Conservation (phyloP, 1,284 basidiomycete species). For the Cryptococcus hybrid region DNA sequence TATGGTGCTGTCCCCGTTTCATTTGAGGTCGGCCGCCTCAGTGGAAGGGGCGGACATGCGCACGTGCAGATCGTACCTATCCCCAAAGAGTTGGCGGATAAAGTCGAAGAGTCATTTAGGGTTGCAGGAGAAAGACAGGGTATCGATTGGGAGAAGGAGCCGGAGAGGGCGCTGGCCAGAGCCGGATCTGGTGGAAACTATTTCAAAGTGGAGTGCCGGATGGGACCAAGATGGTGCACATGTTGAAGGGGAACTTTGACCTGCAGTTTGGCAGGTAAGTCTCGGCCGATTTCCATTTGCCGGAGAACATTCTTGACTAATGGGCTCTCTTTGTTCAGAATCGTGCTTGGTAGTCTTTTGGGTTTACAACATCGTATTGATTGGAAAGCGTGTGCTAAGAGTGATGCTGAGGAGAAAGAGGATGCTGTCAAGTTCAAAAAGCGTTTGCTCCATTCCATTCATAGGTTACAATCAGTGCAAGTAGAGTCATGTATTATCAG, state of each 20-base stretch:
- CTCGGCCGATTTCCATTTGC: background rate
- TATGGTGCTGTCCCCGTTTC: slow-evolving; percentile 67
- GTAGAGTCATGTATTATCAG: background rate
- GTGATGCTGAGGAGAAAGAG: slow-evolving; percentile 74
- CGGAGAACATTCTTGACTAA: background rate
- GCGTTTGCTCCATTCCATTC: slow-evolving; percentile 68
- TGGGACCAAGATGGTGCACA: slow-evolving; percentile 78
- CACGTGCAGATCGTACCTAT: slow-evolving; percentile 86
- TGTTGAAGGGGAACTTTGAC: slow-evolving; percentile 78
- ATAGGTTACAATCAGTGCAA: slow-evolving; percentile 1
- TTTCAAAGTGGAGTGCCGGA: slow-evolving; percentile 84
- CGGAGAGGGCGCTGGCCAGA: slow-evolving; percentile 61
- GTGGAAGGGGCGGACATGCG: slow-evolving; percentile 85
- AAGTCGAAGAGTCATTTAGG: slow-evolving; percentile 68
- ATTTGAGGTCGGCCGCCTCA: slow-evolving; percentile 84
- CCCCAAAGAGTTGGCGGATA: slow-evolving; percentile 60
- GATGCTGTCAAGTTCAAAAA: slow-evolving; percentile 77
- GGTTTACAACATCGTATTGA: slow-evolving; percentile 73
- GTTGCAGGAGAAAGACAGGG: slow-evolving; percentile 64
- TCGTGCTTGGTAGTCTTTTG: slow-evolving; percentile 71
- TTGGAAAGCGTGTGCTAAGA: slow-evolving; percentile 81
- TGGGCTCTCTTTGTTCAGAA: slow-evolving; percentile 53
- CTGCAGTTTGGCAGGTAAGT: slow-evolving; percentile 88
- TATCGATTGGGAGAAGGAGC: slow-evolving; percentile 63
- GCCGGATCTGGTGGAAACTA: slow-evolving; percentile 62